Evolutionary conservation across 2,329 filamentous ascomycete genomes (phyloP), one percentile per base, ranked within the genome.

Genomic region (Thermomyces lanuginosus): DNA sequence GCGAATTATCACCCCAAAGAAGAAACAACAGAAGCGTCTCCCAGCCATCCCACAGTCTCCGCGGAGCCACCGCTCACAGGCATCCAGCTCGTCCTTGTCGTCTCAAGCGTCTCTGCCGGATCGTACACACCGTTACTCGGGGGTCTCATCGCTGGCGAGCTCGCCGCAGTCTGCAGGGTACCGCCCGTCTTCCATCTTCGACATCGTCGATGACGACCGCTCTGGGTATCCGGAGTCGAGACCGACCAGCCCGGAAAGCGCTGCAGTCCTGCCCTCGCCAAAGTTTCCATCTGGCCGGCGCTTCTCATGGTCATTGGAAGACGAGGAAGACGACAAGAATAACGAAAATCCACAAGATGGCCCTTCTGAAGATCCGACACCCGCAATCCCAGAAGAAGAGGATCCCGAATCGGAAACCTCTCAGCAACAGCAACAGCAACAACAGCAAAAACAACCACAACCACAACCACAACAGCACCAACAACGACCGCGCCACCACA

Each of bases 171-270:
- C 82, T 1, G 72, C 71, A n/a, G n/a, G n/a, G 16, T 72, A 72
- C 36, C 70, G 76, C 10, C 68, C 68, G 26, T 81, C 68, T 8
- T 72, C 79, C 0, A 60, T 92, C 24, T 93, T 92, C 42, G 86
- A 93, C 47, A 66, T 71, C 16, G 56, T 67, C 7, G 69, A 76
- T 37, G 65, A 63, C 36, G 65, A 63, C 29, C 60, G 56, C 23
- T n/a, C n/a, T n/a, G n/a, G n/a, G n/a, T n/a, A n/a, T n/a, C n/a
- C 80, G 27, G 74, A 68, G 3, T 83, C 80, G 7, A 66, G 74
- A 24, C 80, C 84, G 1, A 76, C 72, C 1, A 93, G 84, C 19
- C 86, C 89, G 1, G 74, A 78, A 9, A 92, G 82, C 1, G 76
- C 73, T 28, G 24, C 16, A 3, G 59, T 75, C 8, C 50, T 54